Evolutionary conservation across 2,329 filamentous ascomycete species (phyloP), one percentile per base, ranked within the genome.

Genomic region (Clonostachys chloroleuca): DNA sequence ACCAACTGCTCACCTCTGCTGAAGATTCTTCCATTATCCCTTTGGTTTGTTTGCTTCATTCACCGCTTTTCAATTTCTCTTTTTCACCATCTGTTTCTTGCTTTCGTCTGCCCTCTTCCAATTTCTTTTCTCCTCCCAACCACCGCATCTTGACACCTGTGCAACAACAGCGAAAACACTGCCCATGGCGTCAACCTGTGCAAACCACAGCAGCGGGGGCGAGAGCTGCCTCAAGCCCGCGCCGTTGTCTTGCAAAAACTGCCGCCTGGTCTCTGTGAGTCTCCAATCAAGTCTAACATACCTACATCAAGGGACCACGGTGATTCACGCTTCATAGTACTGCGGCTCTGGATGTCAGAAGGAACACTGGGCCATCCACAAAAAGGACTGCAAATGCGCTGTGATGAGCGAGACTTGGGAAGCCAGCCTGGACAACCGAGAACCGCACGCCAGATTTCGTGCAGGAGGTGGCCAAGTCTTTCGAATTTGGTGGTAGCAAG

Each of bases 281-380:
- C 36, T n/a, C 14, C 36, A 14, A 39, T n/a, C 36, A 12, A n/a
- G 36, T n/a, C 14, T n/a, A 39, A n/a, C 14, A 8, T 39, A 39
- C 14, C 17, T 39, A 18, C 36, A 39, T 39, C 36, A 10, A 30
- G 24, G 24, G 24, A 30, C 9, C 24, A 9, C 24, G 8, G 9
- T 30, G 24, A 30, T n/a, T 18, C 17, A n/a, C 36, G 14, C 8
- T 39, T n/a, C 17, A 8, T 39, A 46, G 44, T 46, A 46, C 24
- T 46, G 44, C 24, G 35, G 36, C 10, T 20, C 16, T 5, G 37
- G 12, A 12, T 46, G 44, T 37, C 44, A 46, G 35, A 40, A 12
- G 35, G 17, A 40, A 6, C 34, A 46, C 44, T 46, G 44, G 44
- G 24, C 9, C 35, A 34, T 14, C 13, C 44, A 46, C 37, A 46